Evolutionary conservation across 768 basidiomycete genomes (phyloP), one percentile per base, ranked within the genome.

Genomic region (Xerocomellus amylosporus): DNA sequence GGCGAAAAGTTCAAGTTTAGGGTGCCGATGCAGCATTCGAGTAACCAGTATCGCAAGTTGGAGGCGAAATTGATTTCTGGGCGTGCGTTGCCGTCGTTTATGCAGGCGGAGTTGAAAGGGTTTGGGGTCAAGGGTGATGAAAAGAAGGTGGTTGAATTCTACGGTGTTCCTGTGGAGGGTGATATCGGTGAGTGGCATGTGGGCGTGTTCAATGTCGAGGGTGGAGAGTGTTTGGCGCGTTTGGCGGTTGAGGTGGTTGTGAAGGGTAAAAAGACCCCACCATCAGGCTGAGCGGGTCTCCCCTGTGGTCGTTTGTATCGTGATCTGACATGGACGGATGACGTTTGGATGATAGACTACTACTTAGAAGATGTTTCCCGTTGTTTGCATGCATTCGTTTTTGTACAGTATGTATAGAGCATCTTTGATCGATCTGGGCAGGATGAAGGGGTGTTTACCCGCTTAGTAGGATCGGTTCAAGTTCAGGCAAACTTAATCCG

Each of bases 1-100:
- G 83, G 82, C 22, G 84, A 86, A 59, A 74, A 69, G 56, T 86
- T 87, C 75, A 77, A 74, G 59, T 85, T 84, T 68, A 73, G 76
- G 52, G 76, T 86, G 43, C 74, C 77, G 24, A 67, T 85, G 42
- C 71, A 63, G 37, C 54, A 61, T 33, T 48, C 61, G 34, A 59
- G 61, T 31, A 52, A 67, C 30, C 59, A 60, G 36, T 67, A 67
- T 44, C 71, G 72, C 48, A 74, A 73, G 50, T 74, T 81, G 46
- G 76, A 78, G 56, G 81, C 77, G 51, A 76, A 74, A 57, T 67
- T 82, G 56, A 71, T 77, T 39, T 80, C 79, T 33, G 83, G 84
- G 30, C 72, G 73, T 54, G 67, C 78, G 42, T 66, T 86, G 50
- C 86, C 86, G 28, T 64, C 71, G 51, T 87, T 85, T 69, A 62